Evolutionary conservation across 1,284 basidiomycete species (phyloP), one percentile per base, ranked within the genome.

Genomic region (Rhodotorula sp.): DNA sequence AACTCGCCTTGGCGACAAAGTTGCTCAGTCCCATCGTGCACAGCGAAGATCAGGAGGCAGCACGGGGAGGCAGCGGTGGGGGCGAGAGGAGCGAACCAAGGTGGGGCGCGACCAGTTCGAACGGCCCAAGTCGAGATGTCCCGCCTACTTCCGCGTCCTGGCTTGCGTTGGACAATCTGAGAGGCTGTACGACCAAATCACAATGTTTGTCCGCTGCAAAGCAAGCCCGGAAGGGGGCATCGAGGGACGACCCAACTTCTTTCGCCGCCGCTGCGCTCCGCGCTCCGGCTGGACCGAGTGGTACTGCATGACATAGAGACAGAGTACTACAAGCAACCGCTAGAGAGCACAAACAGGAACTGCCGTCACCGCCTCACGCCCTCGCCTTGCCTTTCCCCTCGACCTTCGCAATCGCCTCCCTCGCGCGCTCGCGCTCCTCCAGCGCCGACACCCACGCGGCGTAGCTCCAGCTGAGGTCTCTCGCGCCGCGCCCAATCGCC

Each of bases 401-500:
- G 39, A 13, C n/a, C 41, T 21, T 12, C 17, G 0, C 58, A 21
- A 41, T 29, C 41, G 29, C 58, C 29, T 15, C 51, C 50, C 48
- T 54, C 19, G 22, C 65, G 41, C 44, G 13, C 36, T 58, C 17
- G 37, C 70, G 37, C 51, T 65, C 59, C 25, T 59, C 55, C 1
- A 59, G 36, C 4, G 66, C 67, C 46, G 66, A 68, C 22, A 82
- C 66, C 60, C 81, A 80, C 44, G 77, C 78, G 2, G 81, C 81
- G 69, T 83, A 83, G 27, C 80, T 81, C 83, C 83, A 84, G 6
- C 82, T 83, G 25, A 84, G 69, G 54, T 83, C 80, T 41, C 79
- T 74, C 27, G 83, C 83, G 15, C 83, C 83, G 3, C 73, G 64
- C 9, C 71, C 71, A 37, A 70, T 64, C 25, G 55, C 59, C 32